Base-by-base conservation (phyloP, 2,329 filamentous ascomycete genomes). In the Metarhizium anisopliae region DNA sequence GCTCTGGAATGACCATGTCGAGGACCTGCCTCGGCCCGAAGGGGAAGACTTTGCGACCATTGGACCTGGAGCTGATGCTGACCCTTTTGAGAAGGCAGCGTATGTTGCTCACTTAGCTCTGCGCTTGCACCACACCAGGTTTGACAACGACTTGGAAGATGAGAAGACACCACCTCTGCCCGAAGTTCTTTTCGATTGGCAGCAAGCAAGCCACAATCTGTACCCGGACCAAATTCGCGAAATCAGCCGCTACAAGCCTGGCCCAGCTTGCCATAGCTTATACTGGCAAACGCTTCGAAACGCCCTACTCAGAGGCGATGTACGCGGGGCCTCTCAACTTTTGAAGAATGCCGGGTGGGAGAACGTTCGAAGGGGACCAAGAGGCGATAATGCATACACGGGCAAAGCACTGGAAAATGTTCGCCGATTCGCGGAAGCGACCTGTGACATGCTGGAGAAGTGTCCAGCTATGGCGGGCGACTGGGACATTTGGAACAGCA, bases 271-370 rank as follows among this genome's bases (percentile, higher is more conserved):
- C 47, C 89, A 94, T 64, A 75, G 79, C 30, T 76, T 87, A 40
- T 97, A 90, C 71, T 97, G 93, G 93, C 89, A 92, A 66, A 84
- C 84, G 1, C 75, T 96, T n/a, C 88, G 86, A 62, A 82, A 83
- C 55, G 77, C 84, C 14, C 76, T 92, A 25, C 75, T 95, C 30
- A 87, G 91, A 50, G 93, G 92, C 47, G 85, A 87, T 56, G 80
- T 95, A 47, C 63, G 69, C 14, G 82, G 83, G 47, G 85, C 86
- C 1, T 77, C 86, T n/a, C 74, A 79, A 50, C 71, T 95, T 32
- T 76, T 97, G 51, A 81, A 78, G 56, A 81, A 83, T 54, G 90
- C 90, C 11, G 89, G 89, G 36, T 96, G 94, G 80, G 85, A 85
- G 60, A 76, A 88, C 58, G 88, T 91, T 30, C 82, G 82, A 53